Percentiles rank a stretch among this genome's conserved stretches.
These are phyloP conservation scores for Scutellaria galericulata DNA, from an alignment of 257 asterid genomes.

Conservation along the genomic window DNA sequence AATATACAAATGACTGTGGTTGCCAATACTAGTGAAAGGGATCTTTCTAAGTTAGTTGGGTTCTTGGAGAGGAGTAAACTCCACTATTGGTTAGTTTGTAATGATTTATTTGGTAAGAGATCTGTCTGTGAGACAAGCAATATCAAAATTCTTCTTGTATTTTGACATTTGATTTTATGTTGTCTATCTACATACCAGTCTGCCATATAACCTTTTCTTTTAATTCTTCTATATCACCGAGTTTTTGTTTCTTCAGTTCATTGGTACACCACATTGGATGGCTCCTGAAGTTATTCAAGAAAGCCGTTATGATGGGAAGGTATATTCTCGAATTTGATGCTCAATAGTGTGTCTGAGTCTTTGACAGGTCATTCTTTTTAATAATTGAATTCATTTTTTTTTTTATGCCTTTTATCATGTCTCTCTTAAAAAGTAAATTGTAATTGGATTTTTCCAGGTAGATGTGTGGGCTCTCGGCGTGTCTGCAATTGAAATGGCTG, in stretches of 20 bases:
- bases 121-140: neutral
- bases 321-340: constrained; percentile 37
- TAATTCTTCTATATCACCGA: constrained; percentile 13
- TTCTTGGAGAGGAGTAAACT: constrained; percentile 15
- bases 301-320: constrained; percentile 99
- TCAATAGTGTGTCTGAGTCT: neutral
- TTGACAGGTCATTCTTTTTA: constrained; percentile 16
- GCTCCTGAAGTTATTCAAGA: constrained; percentile 99
- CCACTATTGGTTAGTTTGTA: constrained; percentile 24
- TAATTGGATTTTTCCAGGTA: constrained; percentile 58
- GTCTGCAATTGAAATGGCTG: constrained; percentile 99
- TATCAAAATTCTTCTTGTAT: constrained; percentile 1
- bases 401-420: neutral
- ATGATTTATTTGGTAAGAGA: constrained; percentile 7
- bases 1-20: constrained; percentile 13
- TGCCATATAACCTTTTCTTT: constrained; percentile 5
- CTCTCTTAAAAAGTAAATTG: neutral
- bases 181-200: neutral
- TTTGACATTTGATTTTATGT: neutral
- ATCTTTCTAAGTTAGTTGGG: neutral
- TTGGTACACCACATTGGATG: constrained; percentile 99
- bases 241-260: constrained; percentile 63
- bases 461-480: constrained; percentile 99
- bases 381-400: no score
- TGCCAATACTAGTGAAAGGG: neutral